phyloP scores from a whole-genome alignment of 495 filamentous ascomycete genomes.

The Daldinia vernicosa region DNA sequence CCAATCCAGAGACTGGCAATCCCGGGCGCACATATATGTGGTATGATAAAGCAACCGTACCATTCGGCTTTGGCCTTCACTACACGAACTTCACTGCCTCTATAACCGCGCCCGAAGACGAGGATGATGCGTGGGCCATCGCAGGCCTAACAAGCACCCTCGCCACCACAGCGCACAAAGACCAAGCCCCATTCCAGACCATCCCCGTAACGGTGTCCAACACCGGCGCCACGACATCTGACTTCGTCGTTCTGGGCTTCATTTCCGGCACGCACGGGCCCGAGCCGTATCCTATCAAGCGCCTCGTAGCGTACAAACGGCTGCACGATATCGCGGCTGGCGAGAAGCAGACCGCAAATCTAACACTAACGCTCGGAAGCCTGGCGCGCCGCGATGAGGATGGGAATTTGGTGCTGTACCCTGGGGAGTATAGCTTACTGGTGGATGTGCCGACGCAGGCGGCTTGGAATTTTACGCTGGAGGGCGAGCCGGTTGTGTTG shows the following conservation, averaged over 20 bases:
- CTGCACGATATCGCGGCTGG: conserved; percentile 56
- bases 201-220: conserved; percentile 55
- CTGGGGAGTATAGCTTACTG: conserved; percentile 66
- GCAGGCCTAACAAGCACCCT: conserved; percentile 41
- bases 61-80: conserved; percentile 67
- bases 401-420: conserved; percentile 69
- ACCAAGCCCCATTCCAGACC: conserved; percentile 56
- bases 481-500: conserved; percentile 53
- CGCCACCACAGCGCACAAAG: conserved; percentile 41
- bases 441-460: conserved; percentile 56
- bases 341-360: conserved; percentile 46
- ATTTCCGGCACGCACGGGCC: conserved; percentile 64
- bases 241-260: conserved; percentile 68
- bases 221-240: conserved; percentile 59
- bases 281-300: conserved; percentile 67
- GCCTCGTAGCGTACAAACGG: conserved; percentile 66
- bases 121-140: conserved; percentile 31
- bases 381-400: conserved; percentile 63
- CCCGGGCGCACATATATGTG: conserved; percentile 70
- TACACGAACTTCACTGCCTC: conserved; percentile 65
- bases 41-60: conserved; percentile 63
- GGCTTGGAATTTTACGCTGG: conserved; percentile 51
- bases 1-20: conserved; percentile 49
- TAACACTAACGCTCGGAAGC: conserved; percentile 64
- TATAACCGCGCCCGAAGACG: conserved; percentile 15